Conservation (phyloP, 139 green algal genomes). For the Picochlorum sp. region DNA sequence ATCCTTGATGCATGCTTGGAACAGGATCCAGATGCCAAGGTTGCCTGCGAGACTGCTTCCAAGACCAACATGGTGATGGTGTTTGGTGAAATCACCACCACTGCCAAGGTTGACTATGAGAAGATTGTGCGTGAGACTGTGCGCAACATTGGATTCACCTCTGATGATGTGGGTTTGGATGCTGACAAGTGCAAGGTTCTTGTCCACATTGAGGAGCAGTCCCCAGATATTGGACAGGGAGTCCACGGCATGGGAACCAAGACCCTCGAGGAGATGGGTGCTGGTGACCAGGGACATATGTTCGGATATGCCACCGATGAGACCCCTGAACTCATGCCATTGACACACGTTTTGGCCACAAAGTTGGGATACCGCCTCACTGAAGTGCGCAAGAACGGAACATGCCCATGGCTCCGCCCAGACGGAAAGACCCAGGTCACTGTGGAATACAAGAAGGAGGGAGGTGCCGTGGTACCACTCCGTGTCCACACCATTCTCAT, state of each 20-base stretch:
- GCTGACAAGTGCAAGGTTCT: conserved; percentile 97
- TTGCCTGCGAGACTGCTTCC: conserved; percentile 95
- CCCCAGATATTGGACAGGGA: conserved; percentile 95
- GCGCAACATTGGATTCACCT: conserved; percentile 90
- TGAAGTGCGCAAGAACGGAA: conserved; percentile 85
- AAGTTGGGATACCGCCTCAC: conserved; percentile 81
- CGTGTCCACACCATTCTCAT: conserved; percentile 99
- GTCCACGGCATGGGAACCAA: conserved; percentile 99
- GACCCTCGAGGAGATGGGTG: conserved; percentile 93
- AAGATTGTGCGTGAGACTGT: conserved; percentile 62
- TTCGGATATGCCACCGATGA: conserved; percentile 99
- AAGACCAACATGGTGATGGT: conserved; percentile 99
- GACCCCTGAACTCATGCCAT: conserved; percentile 96
- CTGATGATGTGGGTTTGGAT: conserved; percentile 89
- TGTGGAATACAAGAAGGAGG: conserved; percentile 94
- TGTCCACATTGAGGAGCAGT: conserved; percentile 98
- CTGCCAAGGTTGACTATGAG: conserved; percentile 99
- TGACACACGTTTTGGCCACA: conserved; percentile 97
- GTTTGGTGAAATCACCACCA: conserved; percentile 99
- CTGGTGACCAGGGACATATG: conserved; percentile 99
- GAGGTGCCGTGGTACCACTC: conserved; percentile 78
- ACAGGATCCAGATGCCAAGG: conserved; percentile 91
- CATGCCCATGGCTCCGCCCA: conserved; percentile 87
- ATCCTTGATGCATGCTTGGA: conserved; percentile 96
- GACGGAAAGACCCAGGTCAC: conserved; percentile 99